Percentiles rank a stretch among this genome's conserved stretches.
Evolutionary conservation across 352 stramenopile species (phyloP).

Genomic region (Phytophthora fragariae): DNA sequence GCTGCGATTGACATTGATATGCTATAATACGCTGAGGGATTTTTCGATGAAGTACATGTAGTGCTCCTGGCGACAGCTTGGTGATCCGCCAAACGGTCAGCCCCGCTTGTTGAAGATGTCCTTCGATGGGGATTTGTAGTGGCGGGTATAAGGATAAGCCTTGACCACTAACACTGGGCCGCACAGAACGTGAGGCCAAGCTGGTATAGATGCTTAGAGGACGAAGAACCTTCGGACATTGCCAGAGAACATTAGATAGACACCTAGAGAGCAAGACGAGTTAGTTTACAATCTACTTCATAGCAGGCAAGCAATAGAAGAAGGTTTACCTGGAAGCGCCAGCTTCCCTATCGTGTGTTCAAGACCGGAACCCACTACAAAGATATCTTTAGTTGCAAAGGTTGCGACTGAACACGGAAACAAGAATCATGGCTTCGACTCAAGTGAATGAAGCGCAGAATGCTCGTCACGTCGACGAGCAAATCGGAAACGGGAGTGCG

Average conservation of each 20-base stretch:
- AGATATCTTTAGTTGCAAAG: slow-evolving; percentile 30
- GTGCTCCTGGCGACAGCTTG: neutral
- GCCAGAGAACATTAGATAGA: too few relatives aligned
- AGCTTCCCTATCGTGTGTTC: too few relatives aligned
- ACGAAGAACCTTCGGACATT: too few relatives aligned
- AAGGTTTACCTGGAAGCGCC: too few relatives aligned
- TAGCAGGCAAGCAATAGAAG: too few relatives aligned
- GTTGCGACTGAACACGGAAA: slow-evolving; percentile 23
- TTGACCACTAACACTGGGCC: too few relatives aligned
- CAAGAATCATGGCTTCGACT: slow-evolving; percentile 2
- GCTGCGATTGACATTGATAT: slow-evolving; percentile 1
- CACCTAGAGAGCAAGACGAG: too few relatives aligned
- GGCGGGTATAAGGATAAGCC: too few relatives aligned
- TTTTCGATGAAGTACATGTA: neutral
- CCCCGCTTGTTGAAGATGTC: neutral
- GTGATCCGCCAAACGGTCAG: neutral
- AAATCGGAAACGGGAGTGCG: neutral
- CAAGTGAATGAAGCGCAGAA: neutral
- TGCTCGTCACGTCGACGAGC: neutral
- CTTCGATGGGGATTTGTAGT: neutral
- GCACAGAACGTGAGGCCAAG: too few relatives aligned
- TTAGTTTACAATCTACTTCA: too few relatives aligned
- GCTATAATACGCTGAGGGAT: neutral
- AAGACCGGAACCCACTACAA: neutral
- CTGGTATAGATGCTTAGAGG: too few relatives aligned